These are phyloP conservation scores for Naganishia albida DNA, from an alignment of 1,284 basidiomycete genomes.

Conservation along the genomic window DNA sequence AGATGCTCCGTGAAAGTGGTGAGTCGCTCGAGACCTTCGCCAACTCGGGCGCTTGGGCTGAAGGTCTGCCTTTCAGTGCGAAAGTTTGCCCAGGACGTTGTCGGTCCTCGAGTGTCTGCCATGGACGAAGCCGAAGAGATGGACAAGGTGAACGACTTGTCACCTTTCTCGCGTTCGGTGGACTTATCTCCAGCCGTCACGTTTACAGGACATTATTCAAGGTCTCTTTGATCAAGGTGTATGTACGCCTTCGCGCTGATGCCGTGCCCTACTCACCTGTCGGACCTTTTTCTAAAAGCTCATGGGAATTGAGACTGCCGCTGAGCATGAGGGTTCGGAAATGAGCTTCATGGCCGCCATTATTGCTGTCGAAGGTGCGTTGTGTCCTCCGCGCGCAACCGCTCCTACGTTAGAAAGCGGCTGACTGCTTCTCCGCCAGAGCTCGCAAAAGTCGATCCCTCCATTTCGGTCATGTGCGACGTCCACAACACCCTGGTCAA, in stretches of 20 bases:
- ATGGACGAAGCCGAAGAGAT: conserved; percentile 99
- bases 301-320: conserved; percentile 94
- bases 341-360: conserved; percentile 93
- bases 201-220: conserved; percentile 65
- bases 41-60: not conserved
- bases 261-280: not conserved
- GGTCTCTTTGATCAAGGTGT: conserved; percentile 95
- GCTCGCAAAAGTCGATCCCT: conserved; percentile 92
- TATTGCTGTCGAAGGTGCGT: conserved; percentile 77
- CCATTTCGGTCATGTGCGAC: conserved; percentile 94
- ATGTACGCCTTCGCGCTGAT: conserved; percentile 45
- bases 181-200: not conserved
- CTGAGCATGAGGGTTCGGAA: conserved; percentile 82
- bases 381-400: not conserved
- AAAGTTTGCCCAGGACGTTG: conserved; percentile 83
- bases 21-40: conserved; percentile 33
- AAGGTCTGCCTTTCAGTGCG: conserved; percentile 60
- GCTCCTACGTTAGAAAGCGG: too few relatives aligned
- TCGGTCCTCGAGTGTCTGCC: conserved; percentile 85
- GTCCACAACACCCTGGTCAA: conserved; percentile 99
- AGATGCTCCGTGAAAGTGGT: conserved; percentile 87
- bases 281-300: conserved; percentile 59
- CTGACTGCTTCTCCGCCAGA: conserved; percentile 57
- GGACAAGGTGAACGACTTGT: conserved; percentile 63
- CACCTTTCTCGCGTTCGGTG: not conserved